These are phyloP conservation scores for Helianthus annuus DNA, from an alignment of 129 eudicot genomes.

Conservation along the genomic window HanXRQr2.0-SUNRISE NC_035437.2:39856830-39857329, in stretches of 20 bases:
- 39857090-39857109: not conserved
- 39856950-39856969: slow-evolving; percentile 19
- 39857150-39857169: slow-evolving; percentile 20
- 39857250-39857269: too few species aligned
- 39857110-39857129: not conserved
- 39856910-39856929: not conserved
- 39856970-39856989: not conserved
- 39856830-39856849: not conserved
- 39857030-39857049: slow-evolving; percentile 8
- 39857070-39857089: not conserved
- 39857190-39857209: not conserved
- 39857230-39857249: too few species aligned
- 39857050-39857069: slow-evolving; percentile 12
- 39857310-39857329: too few species aligned
- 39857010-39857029: slow-evolving; percentile 9
- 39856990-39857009: not conserved
- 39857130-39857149: slow-evolving; percentile 23
- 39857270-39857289: too few species aligned
- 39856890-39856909: slow-evolving; percentile 5
- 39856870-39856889: not conserved
- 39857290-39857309: too few species aligned
- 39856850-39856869: slow-evolving; percentile 5
- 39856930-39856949: not conserved
- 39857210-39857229: not conserved
- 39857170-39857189: not conserved